Conservation (phyloP, 2,329 filamentous ascomycete species). For the Incumbomyces lentus region DNA sequence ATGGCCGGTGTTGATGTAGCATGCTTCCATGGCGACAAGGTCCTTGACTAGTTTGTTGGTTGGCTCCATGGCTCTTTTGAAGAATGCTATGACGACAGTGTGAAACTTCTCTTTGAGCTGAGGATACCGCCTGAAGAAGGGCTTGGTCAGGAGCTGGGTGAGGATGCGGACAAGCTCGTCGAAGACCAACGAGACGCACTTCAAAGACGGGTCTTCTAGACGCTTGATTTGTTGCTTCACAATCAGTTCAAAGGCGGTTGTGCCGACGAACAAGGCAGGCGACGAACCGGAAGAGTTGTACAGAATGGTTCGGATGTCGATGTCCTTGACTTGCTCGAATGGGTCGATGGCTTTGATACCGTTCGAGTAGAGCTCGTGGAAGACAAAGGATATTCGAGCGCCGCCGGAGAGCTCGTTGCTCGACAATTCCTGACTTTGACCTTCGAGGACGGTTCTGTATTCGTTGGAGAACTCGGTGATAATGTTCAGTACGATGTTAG, state of each 20-base stretch:
- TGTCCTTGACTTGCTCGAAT: conserved; percentile 94
- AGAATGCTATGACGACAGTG: conserved; percentile 80
- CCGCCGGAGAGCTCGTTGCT: conserved; percentile 90
- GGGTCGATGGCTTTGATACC: conserved; percentile 96
- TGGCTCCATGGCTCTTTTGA: conserved; percentile 97
- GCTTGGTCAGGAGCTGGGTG: conserved; percentile 76
- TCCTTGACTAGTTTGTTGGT: conserved; percentile 95
- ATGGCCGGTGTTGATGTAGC: conserved; percentile 97
- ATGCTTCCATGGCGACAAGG: conserved; percentile 87
- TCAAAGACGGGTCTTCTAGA: conserved; percentile 88
- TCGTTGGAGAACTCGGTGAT: conserved; percentile 98
- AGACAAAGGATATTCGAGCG: conserved; percentile 97
- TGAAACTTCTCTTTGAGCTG: conserved; percentile 94
- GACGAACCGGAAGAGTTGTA: conserved; percentile 99
- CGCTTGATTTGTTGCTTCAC: conserved; percentile 98
- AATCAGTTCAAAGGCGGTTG: conserved; percentile 95
- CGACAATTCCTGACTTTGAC: conserved; percentile 92
- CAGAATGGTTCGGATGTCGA: conserved; percentile 90
- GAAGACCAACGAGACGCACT: conserved; percentile 94
- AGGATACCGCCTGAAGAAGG: conserved; percentile 88
- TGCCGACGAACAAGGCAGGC: conserved; percentile 91
- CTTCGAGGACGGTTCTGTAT: conserved; percentile 90
- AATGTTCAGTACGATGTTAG: conserved; percentile 95
- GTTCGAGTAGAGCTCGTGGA: conserved; percentile 96
- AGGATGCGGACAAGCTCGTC: conserved; percentile 95